These are phyloP conservation scores for Ceriops decandra DNA, from an alignment of 345 rosid genomes.

Conservation along the genomic window DNA sequence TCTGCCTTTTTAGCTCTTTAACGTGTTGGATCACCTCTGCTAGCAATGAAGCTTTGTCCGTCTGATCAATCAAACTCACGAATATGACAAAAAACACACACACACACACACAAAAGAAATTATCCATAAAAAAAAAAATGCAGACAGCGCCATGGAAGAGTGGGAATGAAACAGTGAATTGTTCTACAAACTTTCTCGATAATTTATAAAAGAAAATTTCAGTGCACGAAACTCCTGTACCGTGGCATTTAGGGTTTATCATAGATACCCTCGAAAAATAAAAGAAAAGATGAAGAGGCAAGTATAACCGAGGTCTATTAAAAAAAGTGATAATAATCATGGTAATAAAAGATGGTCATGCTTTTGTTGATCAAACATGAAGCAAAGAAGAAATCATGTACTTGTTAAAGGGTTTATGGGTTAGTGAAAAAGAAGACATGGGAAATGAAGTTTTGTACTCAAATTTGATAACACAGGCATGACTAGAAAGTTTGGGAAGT, in stretches of 20 bases:
- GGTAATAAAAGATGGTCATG: neutral
- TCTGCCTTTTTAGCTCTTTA: constrained; percentile 81
- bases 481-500: neutral
- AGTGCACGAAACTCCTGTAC: too few species aligned
- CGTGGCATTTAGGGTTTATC: too few species aligned
- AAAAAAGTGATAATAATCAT: too few species aligned
- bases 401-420: neutral
- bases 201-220: too few species aligned
- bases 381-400: neutral
- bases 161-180: too few species aligned
- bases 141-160: too few species aligned
- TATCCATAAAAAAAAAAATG: neutral
- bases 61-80: constrained; percentile 31
- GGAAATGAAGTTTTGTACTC: neutral
- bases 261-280: too few species aligned
- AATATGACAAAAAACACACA: neutral
- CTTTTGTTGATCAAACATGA: neutral
- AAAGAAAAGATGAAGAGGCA: too few species aligned
- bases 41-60: constrained; percentile 95
- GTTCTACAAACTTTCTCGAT: too few species aligned
- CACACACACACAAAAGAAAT: neutral
- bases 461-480: neutral
- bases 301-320: too few species aligned
- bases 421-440: neutral
- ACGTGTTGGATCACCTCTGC: constrained; percentile 98